phyloP scores from a whole-genome alignment of 192 early-diverging fungal genomes.

The Coemansia nantahalensis region DNA sequence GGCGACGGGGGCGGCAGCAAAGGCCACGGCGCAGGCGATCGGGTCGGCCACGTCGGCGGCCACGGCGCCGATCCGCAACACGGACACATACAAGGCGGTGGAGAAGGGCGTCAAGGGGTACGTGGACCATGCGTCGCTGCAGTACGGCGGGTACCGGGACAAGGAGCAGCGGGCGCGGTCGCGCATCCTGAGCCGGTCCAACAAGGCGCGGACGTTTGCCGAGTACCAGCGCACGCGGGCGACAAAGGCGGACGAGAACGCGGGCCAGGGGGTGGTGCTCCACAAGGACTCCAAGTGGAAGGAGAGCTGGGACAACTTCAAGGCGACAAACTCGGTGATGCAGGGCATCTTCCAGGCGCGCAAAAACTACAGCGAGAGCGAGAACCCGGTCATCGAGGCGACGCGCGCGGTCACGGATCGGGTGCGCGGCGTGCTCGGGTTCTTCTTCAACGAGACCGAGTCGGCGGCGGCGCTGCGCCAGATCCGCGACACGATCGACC shows the following conservation, averaged over 20 bases:
- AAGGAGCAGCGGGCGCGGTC: conserved; percentile 63
- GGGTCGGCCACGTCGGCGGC: conserved; percentile 62
- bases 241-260: conserved; percentile 54
- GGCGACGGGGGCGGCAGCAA: conserved; percentile 70
- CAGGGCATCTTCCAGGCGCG: conserved; percentile 77
- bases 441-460: conserved; percentile 92
- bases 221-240: conserved; percentile 50
- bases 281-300: conserved; percentile 87
- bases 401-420: conserved; percentile 73
- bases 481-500: conserved; percentile 79
- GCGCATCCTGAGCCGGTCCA: conserved; percentile 41
- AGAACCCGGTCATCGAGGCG: conserved; percentile 78
- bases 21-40: conserved; percentile 61
- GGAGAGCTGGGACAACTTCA: conserved; percentile 90
- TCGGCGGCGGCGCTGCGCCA: conserved; percentile 83
- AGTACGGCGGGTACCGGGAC: conserved; percentile 73
- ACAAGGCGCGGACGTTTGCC: conserved; percentile 48
- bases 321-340: conserved; percentile 81
- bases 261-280: conserved; percentile 73
- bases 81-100: conserved; percentile 61
- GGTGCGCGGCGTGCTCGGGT: conserved; percentile 71
- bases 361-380: conserved; percentile 84
- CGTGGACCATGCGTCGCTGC: conserved; percentile 66
- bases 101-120: conserved; percentile 64
- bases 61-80: conserved; percentile 67